These are phyloP conservation scores for Isatis lusitanica DNA, from an alignment of 441 rosid genomes.

Conservation along the genomic window DNA sequence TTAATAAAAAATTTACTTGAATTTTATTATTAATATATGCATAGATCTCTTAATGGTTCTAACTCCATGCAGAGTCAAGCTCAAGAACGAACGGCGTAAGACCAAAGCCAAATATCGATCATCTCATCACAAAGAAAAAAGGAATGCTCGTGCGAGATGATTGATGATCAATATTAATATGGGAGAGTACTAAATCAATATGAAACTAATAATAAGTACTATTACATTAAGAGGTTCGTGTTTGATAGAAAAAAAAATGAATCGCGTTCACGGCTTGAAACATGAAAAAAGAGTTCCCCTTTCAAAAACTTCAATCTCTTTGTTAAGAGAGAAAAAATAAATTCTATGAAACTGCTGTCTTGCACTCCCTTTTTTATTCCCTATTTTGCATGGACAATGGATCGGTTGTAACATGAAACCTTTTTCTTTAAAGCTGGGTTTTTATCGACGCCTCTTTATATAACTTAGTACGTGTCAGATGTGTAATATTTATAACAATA, in stretches of 20 bases:
- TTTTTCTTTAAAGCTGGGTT: background rate
- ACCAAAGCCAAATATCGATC: conserved; percentile 2
- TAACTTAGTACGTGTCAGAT: background rate
- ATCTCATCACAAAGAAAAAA: background rate
- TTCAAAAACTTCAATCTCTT: conserved; percentile 36
- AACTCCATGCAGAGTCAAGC: conserved; percentile 26
- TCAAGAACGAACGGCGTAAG: conserved; percentile 12
- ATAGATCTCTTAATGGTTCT: too few species aligned
- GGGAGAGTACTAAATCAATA: background rate
- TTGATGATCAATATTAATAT: background rate
- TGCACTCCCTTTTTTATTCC: conserved; percentile 9
- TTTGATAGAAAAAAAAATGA: conserved; percentile 9
- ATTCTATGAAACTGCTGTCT: background rate
- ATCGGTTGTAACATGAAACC: background rate
- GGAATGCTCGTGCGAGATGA: background rate
- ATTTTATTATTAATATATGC: too few species aligned
- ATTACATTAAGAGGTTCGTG: background rate
- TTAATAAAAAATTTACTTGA: too few species aligned
- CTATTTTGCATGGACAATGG: background rate
- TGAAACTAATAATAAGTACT: background rate
- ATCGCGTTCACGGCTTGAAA: conserved; percentile 1
- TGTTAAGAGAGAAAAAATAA: background rate
- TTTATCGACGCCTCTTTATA: background rate
- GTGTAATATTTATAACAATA: background rate
- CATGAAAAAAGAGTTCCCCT: conserved; percentile 33